Percentiles rank a stretch among this genome's conserved stretches.
phyloP scores from a whole-genome alignment of 257 asterid genomes.

The Hygrophila difformis region DNA sequence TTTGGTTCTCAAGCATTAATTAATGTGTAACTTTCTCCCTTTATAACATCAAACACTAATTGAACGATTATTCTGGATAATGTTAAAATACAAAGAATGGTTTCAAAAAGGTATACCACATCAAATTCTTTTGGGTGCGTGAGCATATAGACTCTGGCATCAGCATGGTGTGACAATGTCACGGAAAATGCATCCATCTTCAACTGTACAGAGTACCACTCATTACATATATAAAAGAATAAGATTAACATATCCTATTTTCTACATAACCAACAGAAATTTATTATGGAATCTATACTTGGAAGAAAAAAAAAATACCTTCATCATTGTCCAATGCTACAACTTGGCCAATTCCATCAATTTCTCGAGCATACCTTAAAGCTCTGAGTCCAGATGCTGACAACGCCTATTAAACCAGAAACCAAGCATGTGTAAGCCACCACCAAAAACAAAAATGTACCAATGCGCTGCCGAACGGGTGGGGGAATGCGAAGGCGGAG shows the following conservation, averaged over 20 bases:
- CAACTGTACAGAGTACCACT: no score
- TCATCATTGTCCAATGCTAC: constrained; percentile 88
- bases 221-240: no score
- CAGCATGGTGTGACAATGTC: constrained; percentile 70
- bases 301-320: constrained; percentile 33
- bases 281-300: constrained; percentile 4
- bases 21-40: no score
- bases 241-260: no score
- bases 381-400: constrained; percentile 98
- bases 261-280: no score
- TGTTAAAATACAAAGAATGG: no score
- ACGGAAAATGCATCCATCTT: no score
- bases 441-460: neutral
- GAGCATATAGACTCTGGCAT: constrained; percentile 93
- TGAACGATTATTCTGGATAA: no score
- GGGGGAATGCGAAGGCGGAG: no score
- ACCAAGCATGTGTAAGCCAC: neutral
- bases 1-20: no score
- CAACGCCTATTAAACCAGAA: constrained; percentile 54
- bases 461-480: no score
- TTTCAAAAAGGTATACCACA: constrained; percentile 48
- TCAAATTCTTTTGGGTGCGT: constrained; percentile 96
- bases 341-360: constrained; percentile 86
- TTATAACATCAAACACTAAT: no score
- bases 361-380: constrained; percentile 88